Percentiles rank a stretch among this genome's conserved stretches.
Evolutionary conservation across 345 rosid species (phyloP).

Genomic region (Excoecaria cochinchinensis): DNA sequence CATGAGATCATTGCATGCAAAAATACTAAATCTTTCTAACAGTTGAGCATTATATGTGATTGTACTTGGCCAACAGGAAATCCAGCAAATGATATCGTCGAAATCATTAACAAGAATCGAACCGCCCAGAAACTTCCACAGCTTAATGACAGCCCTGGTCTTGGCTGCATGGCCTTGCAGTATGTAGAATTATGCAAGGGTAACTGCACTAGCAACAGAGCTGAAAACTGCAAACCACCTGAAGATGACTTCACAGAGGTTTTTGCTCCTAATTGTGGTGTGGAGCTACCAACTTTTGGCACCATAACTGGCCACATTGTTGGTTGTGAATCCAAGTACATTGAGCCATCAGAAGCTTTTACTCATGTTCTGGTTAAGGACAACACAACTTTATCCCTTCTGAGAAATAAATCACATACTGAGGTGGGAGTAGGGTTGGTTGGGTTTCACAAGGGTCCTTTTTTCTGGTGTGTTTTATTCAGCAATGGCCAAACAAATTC

Average conservation of each 20-base stretch:
- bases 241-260: constrained; percentile 74
- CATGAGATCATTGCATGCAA: neutral
- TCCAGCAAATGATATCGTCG: constrained; percentile 72
- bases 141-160: constrained; percentile 73
- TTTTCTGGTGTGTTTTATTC: constrained; percentile 71
- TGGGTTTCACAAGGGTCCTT: constrained; percentile 55
- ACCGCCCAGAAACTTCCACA: constrained; percentile 51
- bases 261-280: constrained; percentile 83
- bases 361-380: constrained; percentile 61
- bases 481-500: constrained; percentile 59
- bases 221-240: constrained; percentile 57
- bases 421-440: constrained; percentile 76
- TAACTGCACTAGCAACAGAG: constrained; percentile 53
- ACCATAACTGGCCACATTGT: constrained; percentile 68
- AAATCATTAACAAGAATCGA: constrained; percentile 69
- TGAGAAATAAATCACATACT: constrained; percentile 60
- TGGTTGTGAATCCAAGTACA: constrained; percentile 68
- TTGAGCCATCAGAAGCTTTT: constrained; percentile 54
- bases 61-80: constrained; percentile 44
- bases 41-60: neutral
- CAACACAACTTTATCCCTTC: constrained; percentile 40
- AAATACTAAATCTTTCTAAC: neutral
- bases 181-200: constrained; percentile 68
- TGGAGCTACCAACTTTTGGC: constrained; percentile 72
- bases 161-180: constrained; percentile 88